A percentile compares a stretch with the other conserved stretches of the same genome.
phyloP scores from a whole-genome alignment of 78 protist genomes.

The Isochrysis galbana region DNA sequence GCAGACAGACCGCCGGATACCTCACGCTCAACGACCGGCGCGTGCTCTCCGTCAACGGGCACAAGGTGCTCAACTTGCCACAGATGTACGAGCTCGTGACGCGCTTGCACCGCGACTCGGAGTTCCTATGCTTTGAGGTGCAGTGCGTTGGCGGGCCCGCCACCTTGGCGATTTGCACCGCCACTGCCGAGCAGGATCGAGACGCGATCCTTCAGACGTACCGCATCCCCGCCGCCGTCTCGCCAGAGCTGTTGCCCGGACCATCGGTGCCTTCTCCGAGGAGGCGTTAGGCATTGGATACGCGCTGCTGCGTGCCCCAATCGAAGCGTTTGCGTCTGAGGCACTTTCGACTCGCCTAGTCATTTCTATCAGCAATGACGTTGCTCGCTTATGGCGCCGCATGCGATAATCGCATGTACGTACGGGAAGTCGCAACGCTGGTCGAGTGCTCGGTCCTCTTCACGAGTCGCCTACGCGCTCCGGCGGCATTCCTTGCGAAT shows the following conservation, averaged over 20 bases:
- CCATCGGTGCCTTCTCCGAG: too few species aligned
- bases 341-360: too few species aligned
- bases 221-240: neutral
- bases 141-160: neutral
- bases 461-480: too few species aligned
- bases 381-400: too few species aligned
- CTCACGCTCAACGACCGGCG: neutral
- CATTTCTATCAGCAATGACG: too few species aligned
- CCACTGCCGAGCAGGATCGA: neutral
- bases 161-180: neutral
- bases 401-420: too few species aligned
- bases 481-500: too few species aligned
- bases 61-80: neutral
- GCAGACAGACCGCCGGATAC: conserved; percentile 56
- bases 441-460: too few species aligned
- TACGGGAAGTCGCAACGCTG: too few species aligned
- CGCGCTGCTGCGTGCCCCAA: too few species aligned
- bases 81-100: neutral
- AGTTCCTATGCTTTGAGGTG: neutral
- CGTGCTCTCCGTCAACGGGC: neutral
- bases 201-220: neutral
- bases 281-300: too few species aligned
- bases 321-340: too few species aligned
- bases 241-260: neutral
- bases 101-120: neutral